Evolutionary conservation across 306 rosid genomes (phyloP).

Genomic region (Crotalaria pallida): DNA sequence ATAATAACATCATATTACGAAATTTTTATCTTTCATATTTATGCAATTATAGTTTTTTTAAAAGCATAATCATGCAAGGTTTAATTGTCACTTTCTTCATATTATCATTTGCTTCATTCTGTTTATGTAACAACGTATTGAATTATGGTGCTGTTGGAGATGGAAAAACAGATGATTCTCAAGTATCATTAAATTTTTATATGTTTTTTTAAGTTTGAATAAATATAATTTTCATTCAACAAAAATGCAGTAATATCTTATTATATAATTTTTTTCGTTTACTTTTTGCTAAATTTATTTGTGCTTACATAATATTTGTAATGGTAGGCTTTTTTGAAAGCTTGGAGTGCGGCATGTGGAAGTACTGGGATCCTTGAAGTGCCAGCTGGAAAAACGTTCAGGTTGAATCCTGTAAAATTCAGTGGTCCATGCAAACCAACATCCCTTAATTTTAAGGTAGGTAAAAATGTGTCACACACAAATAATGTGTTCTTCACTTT

Average conservation of each 20-base stretch:
- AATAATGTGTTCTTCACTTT: no score
- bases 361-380: background rate
- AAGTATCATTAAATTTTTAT: background rate
- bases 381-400: constrained; percentile 5
- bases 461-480: no score
- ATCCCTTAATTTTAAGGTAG: constrained; percentile 16
- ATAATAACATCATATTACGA: no score
- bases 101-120: background rate
- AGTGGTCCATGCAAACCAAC: constrained; percentile 16
- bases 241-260: background rate
- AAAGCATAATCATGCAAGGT: background rate
- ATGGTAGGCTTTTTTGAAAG: constrained; percentile 20
- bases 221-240: background rate
- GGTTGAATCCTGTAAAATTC: constrained; percentile 19
- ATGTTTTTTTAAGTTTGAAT: background rate
- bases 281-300: background rate
- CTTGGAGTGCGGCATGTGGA: constrained; percentile 10
- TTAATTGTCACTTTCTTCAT: background rate
- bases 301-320: background rate
- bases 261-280: background rate
- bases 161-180: constrained; percentile 19
- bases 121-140: constrained; percentile 8
- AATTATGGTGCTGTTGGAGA: constrained; percentile 29
- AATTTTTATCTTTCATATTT: no score
- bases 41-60: no score